phyloP scores from a whole-genome alignment of 345 rosid genomes.

The Melastoma malabathricum region DNA sequence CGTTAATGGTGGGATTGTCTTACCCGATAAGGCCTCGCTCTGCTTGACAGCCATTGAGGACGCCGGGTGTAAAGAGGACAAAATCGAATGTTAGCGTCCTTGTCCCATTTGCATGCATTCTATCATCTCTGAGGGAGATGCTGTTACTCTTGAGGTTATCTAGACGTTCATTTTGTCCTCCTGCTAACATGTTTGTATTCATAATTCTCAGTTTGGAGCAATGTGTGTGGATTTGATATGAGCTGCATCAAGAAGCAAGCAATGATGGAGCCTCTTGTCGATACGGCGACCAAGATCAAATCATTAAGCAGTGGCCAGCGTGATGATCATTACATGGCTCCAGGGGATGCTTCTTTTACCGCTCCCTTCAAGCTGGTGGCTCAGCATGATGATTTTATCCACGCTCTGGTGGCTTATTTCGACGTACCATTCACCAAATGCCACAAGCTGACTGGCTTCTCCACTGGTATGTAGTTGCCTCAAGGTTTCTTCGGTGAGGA shows the following conservation, averaged over 20 bases:
- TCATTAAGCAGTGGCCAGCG: conserved; percentile 68
- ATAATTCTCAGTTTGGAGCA: conserved; percentile 63
- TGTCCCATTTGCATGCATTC: too few relatives aligned
- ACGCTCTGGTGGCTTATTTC: conserved; percentile 94
- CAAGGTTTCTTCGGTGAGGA: conserved; percentile 2
- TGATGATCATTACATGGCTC: too few relatives aligned
- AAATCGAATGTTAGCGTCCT: conserved; percentile 70
- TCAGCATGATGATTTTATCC: conserved; percentile 93
- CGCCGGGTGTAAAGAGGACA: conserved; percentile 90
- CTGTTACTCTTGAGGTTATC: too few relatives aligned
- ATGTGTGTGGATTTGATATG: conserved; percentile 92
- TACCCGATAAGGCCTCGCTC: conserved; percentile 91
- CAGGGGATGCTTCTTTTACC: conserved; percentile 94
- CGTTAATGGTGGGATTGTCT: conserved; percentile 70
- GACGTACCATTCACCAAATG: conserved; percentile 95
- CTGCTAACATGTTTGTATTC: neutral
- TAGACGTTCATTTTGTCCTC: too few relatives aligned
- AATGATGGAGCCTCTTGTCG: conserved; percentile 94
- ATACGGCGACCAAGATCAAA: conserved; percentile 85
- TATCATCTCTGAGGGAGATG: too few relatives aligned
- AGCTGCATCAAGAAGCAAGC: conserved; percentile 97
- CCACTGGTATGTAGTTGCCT: conserved; percentile 51
- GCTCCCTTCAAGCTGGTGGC: conserved; percentile 93
- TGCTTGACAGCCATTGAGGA: conserved; percentile 89
- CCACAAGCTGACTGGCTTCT: conserved; percentile 88